Evolutionary conservation across 208 protist genomes (phyloP).

Genomic region (Eutreptiella sp.): DNA sequence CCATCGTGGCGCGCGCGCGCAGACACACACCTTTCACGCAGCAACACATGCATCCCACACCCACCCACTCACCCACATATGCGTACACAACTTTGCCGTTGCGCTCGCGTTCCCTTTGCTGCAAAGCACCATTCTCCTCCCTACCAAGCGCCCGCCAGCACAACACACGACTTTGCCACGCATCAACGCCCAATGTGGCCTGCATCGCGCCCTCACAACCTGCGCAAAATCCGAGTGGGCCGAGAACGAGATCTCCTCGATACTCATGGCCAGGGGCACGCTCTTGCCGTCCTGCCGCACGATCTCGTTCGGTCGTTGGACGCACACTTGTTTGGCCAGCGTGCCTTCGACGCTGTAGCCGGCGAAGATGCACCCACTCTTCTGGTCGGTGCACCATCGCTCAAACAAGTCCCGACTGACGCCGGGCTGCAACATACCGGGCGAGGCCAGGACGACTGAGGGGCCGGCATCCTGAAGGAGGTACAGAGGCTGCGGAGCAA

Average conservation of each 20-base stretch:
- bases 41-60: no score
- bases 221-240: slow-evolving; percentile 93
- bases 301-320: slow-evolving; percentile 72
- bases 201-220: no score
- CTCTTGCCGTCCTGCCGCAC: slow-evolving; percentile 72
- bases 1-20: no score
- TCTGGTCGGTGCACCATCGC: slow-evolving; percentile 86
- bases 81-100: no score
- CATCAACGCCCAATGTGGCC: no score
- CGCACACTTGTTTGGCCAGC: slow-evolving; percentile 86
- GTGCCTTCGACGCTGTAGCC: slow-evolving; percentile 96
- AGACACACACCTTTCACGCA: no score
- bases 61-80: no score
- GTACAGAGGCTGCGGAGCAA: no score
- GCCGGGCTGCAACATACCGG: slow-evolving; percentile 94
- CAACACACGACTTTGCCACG: no score
- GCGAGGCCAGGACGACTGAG: slow-evolving; percentile 86
- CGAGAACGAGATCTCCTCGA: slow-evolving; percentile 91
- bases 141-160: no score
- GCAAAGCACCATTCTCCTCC: no score
- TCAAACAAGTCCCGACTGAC: slow-evolving; percentile 96
- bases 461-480: slow-evolving; percentile 62
- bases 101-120: no score
- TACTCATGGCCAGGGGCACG: slow-evolving; percentile 80
- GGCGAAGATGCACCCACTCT: slow-evolving; percentile 93